Percentiles rank a stretch among this genome's conserved stretches.
Evolutionary conservation across 2,329 filamentous ascomycete species (phyloP).

Genomic region (Scytalidium sp.): DNA sequence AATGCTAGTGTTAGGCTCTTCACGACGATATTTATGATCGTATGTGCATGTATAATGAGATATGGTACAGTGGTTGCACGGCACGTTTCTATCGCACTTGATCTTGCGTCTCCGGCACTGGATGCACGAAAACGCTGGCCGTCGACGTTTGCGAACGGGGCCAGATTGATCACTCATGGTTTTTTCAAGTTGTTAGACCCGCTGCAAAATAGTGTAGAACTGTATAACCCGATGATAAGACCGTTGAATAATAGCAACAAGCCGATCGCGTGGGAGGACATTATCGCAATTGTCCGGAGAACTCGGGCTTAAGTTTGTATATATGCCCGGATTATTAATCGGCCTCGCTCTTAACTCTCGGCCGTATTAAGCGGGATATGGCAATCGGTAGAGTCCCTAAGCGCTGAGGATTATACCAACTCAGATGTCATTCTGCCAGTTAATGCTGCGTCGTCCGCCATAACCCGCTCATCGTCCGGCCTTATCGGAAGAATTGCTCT

Average conservation of each 20-base stretch:
- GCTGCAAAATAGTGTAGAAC: neutral
- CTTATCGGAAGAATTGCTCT: no score
- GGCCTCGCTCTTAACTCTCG: neutral
- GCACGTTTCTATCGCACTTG: conserved; percentile 40
- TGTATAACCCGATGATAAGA: neutral
- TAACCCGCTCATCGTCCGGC: no score
- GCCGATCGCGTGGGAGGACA: neutral
- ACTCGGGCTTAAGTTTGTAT: neutral
- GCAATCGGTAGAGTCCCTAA: neutral
- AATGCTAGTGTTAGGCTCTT: conserved; percentile 3
- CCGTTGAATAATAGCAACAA: neutral
- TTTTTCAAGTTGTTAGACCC: conserved; percentile 1
- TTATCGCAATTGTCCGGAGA: neutral
- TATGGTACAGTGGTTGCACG: conserved; percentile 35
- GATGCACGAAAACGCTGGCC: conserved; percentile 37
- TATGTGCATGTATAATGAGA: conserved; percentile 31
- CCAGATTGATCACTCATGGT: neutral
- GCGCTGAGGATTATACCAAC: no score
- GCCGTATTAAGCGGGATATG: neutral
- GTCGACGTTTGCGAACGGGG: conserved; percentile 19
- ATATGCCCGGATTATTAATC: neutral
- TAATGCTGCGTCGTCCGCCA: no score
- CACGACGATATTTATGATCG: conserved; percentile 8
- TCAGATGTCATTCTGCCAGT: no score
- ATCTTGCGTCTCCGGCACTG: conserved; percentile 42